Evolutionary conservation across 305 asterid genomes (phyloP).

Genomic region (Fraxinus nigra): DNA sequence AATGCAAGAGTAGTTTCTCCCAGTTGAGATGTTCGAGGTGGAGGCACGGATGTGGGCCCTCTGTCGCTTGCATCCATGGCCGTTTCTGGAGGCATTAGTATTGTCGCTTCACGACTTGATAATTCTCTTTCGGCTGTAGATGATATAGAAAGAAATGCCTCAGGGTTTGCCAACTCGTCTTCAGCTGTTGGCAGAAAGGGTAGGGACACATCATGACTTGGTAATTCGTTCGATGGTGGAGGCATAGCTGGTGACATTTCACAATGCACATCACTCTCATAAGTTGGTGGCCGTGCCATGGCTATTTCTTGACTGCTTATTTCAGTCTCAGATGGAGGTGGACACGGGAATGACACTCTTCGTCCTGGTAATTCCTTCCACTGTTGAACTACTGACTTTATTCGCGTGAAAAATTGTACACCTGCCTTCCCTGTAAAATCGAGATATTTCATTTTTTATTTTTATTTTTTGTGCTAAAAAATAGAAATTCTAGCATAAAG

Average conservation of each 20-base stretch:
- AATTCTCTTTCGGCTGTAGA: conserved; percentile 25
- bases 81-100: conserved; percentile 10
- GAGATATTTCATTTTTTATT: background rate
- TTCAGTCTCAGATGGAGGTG: conserved; percentile 30
- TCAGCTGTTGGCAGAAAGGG: conserved; percentile 22
- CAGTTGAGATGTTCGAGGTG: conserved; percentile 25
- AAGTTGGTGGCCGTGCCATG: conserved; percentile 9
- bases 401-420: conserved; percentile 35
- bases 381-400: conserved; percentile 36
- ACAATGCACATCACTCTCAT: conserved; percentile 24
- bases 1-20: conserved; percentile 8
- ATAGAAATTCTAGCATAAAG: background rate
- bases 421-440: conserved; percentile 38
- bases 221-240: conserved; percentile 22
- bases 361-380: conserved; percentile 42
- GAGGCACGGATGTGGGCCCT: conserved; percentile 21
- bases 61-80: conserved; percentile 18
- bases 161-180: conserved; percentile 21
- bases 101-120: conserved; percentile 20
- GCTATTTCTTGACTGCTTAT: conserved; percentile 24
- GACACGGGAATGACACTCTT: conserved; percentile 27
- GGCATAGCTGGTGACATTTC: conserved; percentile 24
- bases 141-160: conserved; percentile 25
- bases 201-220: conserved; percentile 14
- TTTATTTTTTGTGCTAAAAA: background rate